These are phyloP conservation scores for Malus hybrid DNA, from an alignment of 331 rosid genomes.

Conservation along the genomic window DNA sequence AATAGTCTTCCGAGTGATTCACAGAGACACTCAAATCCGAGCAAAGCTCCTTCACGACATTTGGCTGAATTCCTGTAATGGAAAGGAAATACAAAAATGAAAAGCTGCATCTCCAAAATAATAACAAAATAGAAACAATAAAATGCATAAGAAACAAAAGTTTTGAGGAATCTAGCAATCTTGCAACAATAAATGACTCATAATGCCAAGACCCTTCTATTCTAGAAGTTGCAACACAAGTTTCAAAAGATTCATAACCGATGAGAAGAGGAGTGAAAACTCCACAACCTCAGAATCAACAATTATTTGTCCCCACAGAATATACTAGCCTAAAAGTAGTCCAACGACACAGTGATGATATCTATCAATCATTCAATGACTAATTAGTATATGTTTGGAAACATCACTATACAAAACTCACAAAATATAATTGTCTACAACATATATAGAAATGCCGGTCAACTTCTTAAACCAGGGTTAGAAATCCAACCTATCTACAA, in stretches of 20 bases:
- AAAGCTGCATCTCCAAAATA: background rate
- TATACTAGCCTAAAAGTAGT: background rate
- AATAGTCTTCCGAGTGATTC: slow-evolving; percentile 87
- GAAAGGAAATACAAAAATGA: background rate
- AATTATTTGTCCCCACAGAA: background rate
- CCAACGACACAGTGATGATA: background rate
- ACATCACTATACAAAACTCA: background rate
- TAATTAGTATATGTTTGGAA: background rate
- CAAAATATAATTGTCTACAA: background rate
- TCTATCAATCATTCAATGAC: background rate
- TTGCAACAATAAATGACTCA: background rate
- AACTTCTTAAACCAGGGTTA: background rate
- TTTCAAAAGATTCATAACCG: background rate
- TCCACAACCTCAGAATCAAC: background rate
- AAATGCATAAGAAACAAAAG: background rate
- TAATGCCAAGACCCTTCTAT: background rate
- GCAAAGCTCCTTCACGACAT: slow-evolving; percentile 85
- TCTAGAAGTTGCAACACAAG: background rate
- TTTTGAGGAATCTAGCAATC: background rate
- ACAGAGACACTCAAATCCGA: slow-evolving; percentile 96
- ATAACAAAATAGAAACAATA: background rate
- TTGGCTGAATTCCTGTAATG: slow-evolving; percentile 81
- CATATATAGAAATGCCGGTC: background rate
- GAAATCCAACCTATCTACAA: slow-evolving; percentile 66
- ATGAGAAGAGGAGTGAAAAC: background rate